These are phyloP conservation scores for Phoma herbarum DNA, from an alignment of 2,329 filamentous ascomycete species.

Conservation along the genomic window DNA sequence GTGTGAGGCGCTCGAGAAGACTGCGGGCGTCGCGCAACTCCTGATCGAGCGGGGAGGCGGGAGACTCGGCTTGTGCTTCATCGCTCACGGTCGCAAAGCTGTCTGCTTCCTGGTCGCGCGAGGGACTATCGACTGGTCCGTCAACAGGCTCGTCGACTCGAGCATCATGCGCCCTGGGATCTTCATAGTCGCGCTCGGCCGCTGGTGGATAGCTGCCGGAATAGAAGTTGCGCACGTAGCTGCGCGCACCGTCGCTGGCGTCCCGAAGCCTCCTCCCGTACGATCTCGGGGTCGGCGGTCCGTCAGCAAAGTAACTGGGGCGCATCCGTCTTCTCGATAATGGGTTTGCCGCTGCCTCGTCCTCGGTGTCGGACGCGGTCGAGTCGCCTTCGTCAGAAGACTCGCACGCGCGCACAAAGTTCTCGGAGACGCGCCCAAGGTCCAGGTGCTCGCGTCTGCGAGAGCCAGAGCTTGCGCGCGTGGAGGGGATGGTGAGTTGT, in stretches of 20 bases:
- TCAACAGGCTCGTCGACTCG: conserved; percentile 22
- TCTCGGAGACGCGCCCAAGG: conserved; percentile 54
- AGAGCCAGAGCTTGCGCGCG: conserved; percentile 46
- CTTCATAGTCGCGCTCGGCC: conserved; percentile 9
- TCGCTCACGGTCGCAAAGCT: conserved; percentile 29
- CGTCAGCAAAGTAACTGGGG: conserved; percentile 33
- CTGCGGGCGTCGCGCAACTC: conserved; percentile 72
- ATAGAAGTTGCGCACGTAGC: conserved; percentile 44
- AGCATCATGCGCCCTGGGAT: not conserved
- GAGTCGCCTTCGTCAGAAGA: conserved; percentile 53
- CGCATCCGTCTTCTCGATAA: conserved; percentile 29
- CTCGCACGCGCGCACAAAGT: conserved; percentile 62
- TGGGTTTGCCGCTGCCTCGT: conserved; percentile 53
- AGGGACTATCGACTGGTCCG: conserved; percentile 20
- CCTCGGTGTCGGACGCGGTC: conserved; percentile 62
- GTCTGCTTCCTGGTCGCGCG: conserved; percentile 4
- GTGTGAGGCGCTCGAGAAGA: conserved; percentile 74
- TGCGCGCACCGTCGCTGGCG: conserved; percentile 38
- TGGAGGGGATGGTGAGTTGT: conserved; percentile 50
- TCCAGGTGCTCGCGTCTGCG: conserved; percentile 19
- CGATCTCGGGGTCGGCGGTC: conserved; percentile 40
- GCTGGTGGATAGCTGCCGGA: conserved; percentile 12
- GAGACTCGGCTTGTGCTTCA: conserved; percentile 18
- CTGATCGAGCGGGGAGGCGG: conserved; percentile 34
- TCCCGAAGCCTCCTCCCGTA: conserved; percentile 43